Percentiles rank a stretch among this genome's conserved stretches.
Conservation (phyloP, 2,329 filamentous ascomycete genomes). For the Monosporascus sp. region DNA sequence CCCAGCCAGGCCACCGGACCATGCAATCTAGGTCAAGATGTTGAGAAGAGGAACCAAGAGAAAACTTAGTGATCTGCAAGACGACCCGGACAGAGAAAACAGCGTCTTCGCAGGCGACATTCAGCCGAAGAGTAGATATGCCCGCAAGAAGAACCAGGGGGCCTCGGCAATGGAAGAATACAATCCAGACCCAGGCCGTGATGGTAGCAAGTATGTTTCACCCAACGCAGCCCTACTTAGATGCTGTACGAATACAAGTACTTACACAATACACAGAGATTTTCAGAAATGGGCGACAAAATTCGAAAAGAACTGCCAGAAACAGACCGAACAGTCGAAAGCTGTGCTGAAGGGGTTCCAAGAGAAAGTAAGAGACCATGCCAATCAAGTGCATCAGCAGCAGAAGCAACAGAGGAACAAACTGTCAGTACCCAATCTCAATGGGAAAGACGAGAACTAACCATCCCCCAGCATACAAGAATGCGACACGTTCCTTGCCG, state of each 20-base stretch:
- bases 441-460: slow-evolving; percentile 1
- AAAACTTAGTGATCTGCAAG: slow-evolving; percentile 3
- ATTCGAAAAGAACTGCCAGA: slow-evolving; percentile 22
- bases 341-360: slow-evolving; percentile 22
- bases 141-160: slow-evolving; percentile 10
- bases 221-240: background rate
- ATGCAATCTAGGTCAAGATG: slow-evolving; percentile 6
- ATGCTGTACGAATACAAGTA: background rate
- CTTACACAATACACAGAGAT: slow-evolving; percentile 7
- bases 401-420: slow-evolving; percentile 21
- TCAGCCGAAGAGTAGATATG: slow-evolving; percentile 1
- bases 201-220: slow-evolving; percentile 14
- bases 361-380: slow-evolving; percentile 14
- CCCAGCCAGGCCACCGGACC: background rate
- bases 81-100: background rate
- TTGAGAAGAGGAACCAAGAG: slow-evolving; percentile 13
- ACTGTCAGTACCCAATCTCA: background rate
- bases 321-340: slow-evolving; percentile 23
- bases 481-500: slow-evolving; percentile 4
- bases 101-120: slow-evolving; percentile 2
- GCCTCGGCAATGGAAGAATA: slow-evolving; percentile 24
- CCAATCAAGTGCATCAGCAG: slow-evolving; percentile 14
- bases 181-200: slow-evolving; percentile 20
- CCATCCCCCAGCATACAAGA: slow-evolving; percentile 6
- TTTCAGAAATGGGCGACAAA: slow-evolving; percentile 21